phyloP scores from a whole-genome alignment of 176 grass and related monocot species.

The Paspalum vaginatum region DNA sequence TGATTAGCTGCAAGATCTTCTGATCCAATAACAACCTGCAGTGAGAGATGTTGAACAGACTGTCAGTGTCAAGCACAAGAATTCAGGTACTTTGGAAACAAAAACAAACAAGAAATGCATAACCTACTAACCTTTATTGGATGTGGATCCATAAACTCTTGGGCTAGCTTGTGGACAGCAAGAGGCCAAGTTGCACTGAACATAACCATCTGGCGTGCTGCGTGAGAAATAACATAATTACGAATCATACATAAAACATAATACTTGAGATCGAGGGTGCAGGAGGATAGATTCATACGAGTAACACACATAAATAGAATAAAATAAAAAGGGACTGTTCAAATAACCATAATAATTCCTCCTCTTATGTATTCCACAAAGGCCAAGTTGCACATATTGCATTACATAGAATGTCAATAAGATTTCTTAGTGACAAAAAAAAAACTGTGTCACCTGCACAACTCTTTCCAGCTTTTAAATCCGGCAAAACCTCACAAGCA shows the following conservation, averaged over 20 bases:
- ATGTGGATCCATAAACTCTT: slow-evolving; percentile 98
- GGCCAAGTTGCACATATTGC: slow-evolving; percentile 8
- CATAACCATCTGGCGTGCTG: slow-evolving; percentile 94
- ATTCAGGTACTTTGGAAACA: slow-evolving; percentile 20
- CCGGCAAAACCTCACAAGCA: slow-evolving; percentile 14
- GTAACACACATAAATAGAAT: slow-evolving; percentile 17
- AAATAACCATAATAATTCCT: slow-evolving; percentile 1
- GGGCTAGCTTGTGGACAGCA: slow-evolving; percentile 80
- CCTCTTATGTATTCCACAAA: neutral
- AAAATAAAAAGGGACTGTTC: slow-evolving; percentile 10
- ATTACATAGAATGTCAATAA: neutral
- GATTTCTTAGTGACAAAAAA: slow-evolving; percentile 6
- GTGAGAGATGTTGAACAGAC: slow-evolving; percentile 22
- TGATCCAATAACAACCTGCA: slow-evolving; percentile 92
- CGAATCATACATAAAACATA: slow-evolving; percentile 33
- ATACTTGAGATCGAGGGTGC: neutral
- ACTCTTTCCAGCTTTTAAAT: neutral
- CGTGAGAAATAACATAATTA: slow-evolving; percentile 30
- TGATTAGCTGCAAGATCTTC: slow-evolving; percentile 98
- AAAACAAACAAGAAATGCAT: slow-evolving; percentile 15
- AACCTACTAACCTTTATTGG: slow-evolving; percentile 98
- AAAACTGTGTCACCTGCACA: too few relatives aligned
- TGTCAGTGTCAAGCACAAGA: slow-evolving; percentile 13
- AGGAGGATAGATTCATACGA: neutral
- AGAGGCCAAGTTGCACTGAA: slow-evolving; percentile 99